Percentiles rank a stretch among this genome's conserved stretches.
Conservation (phyloP, 257 asterid genomes). For the Vinca minor region DNA sequence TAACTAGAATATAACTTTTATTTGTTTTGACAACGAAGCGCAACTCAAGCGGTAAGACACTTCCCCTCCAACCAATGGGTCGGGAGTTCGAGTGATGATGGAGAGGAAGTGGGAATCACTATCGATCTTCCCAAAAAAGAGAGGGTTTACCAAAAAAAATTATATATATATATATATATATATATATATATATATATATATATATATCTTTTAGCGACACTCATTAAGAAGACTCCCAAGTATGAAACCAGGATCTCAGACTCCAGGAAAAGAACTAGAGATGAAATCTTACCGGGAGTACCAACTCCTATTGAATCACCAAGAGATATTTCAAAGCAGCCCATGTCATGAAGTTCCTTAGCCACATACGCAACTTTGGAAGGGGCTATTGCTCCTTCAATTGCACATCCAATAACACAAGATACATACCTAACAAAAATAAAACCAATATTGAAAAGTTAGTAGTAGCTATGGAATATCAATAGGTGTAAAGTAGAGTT, state of each 20-base stretch:
- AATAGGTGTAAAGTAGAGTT: background rate
- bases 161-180: too few species aligned
- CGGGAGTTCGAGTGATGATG: too few species aligned
- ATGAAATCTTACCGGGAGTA: constrained; percentile 55
- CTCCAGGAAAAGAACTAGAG: background rate
- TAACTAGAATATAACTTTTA: background rate
- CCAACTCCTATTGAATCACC: constrained; percentile 92
- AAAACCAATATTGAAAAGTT: constrained; percentile 12
- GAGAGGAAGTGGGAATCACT: too few species aligned
- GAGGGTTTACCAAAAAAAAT: too few species aligned
- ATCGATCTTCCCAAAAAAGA: too few species aligned
- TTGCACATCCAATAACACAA: constrained; percentile 86
- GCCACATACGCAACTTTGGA: constrained; percentile 82
- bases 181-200: too few species aligned
- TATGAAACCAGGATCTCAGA: constrained; percentile 1
- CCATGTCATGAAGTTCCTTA: constrained; percentile 88
- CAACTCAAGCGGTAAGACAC: too few species aligned
- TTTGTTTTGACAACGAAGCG: too few species aligned
- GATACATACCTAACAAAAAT: constrained; percentile 58
- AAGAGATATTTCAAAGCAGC: constrained; percentile 87
- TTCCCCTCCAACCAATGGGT: too few species aligned
- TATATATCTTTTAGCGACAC: too few species aligned
- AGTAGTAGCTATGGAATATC: background rate
- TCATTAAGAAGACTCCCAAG: background rate
- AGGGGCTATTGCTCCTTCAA: constrained; percentile 69